These are phyloP conservation scores for Dictyostelium discoideum DNA, from an alignment of 78 protist genomes.

Conservation along the genomic window DNA sequence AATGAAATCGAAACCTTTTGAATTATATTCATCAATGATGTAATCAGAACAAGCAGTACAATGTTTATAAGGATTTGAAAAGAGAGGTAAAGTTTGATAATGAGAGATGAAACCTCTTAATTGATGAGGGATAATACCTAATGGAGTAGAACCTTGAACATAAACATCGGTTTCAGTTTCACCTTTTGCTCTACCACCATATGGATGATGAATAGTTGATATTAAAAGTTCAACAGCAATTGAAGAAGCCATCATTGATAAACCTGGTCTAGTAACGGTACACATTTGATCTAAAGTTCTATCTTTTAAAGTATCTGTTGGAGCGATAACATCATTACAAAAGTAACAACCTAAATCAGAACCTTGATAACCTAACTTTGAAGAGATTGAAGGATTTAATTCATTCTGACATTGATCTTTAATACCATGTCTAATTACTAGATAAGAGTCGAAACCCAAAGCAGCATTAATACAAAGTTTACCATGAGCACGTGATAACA, in stretches of 20 bases:
- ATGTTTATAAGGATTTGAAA: conserved; percentile 77
- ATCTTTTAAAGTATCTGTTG: conserved; percentile 90
- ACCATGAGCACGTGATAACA: conserved; percentile 79
- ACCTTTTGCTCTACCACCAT: conserved; percentile 55
- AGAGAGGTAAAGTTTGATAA: conserved; percentile 59
- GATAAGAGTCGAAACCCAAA: conserved; percentile 96
- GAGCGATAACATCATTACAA: conserved; percentile 98
- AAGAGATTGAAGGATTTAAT: neutral
- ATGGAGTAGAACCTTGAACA: conserved; percentile 13
- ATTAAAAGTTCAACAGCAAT: conserved; percentile 95
- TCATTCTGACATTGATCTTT: neutral
- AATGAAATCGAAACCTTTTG: conserved; percentile 49
- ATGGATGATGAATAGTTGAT: conserved; percentile 92
- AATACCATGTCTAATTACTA: conserved; percentile 97
- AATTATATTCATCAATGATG: conserved; percentile 42
- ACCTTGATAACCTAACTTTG: neutral
- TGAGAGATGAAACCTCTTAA: conserved; percentile 91
- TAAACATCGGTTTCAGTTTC: conserved; percentile 34
- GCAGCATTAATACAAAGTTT: conserved; percentile 94
- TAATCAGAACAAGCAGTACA: conserved; percentile 96
- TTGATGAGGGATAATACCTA: conserved; percentile 89
- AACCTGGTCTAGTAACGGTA: conserved; percentile 98
- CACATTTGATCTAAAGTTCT: conserved; percentile 99
- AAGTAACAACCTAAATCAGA: conserved; percentile 96
- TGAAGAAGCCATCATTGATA: conserved; percentile 91